Base-by-base conservation (phyloP, 2,329 filamentous ascomycete genomes). In the Aspergillus ochraceus region DNA sequence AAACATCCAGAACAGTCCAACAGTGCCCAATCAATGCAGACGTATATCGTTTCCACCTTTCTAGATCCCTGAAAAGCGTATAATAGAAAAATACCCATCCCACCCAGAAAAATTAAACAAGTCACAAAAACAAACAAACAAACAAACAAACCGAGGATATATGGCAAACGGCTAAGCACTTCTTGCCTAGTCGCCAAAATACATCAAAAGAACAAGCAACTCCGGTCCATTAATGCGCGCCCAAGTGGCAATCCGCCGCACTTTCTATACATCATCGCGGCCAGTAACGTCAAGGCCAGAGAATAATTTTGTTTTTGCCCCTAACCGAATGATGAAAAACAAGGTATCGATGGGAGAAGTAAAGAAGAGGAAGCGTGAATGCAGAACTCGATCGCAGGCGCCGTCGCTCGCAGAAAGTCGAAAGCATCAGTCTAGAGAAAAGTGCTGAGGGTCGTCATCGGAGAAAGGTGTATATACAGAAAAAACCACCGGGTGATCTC, bases 31-130 rank as follows among this genome's bases (percentile, higher is more conserved):
- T 66, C 70, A 72, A 77, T 77, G 75, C 74, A 77, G 71, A 77
- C 74, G 74, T 77, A 71, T 76, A 76, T 77, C 75, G 73, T 77
- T 76, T 74, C 75, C 75, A 73, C 74, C 74, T 76, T 69, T 73
- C 75, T 77, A 77, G 69, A 74, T 72, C 70, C 72, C 70, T 70
- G 61, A 67, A 71, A 70, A 72, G 68, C 62, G 54, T 49, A 70
- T 66, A 64, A 71, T 55, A 50, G 51, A 64, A 62, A 62, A 60
- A 70, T 66, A 70, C 68, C 72, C 71, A 67, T 70, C 70, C 72
- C 71, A 66, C 67, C 73, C 72, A 66, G 65, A 70, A 65, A 66
- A 66, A 63, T 60, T 68, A 60, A 61, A 62, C 54, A 49, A 64
- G 63, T 53, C 60, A 58, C 60, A 67, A 67, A 67, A 68, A 63